Conservation (phyloP, 2,329 filamentous ascomycete species). For the Neofusicoccum umdonicola region DNA sequence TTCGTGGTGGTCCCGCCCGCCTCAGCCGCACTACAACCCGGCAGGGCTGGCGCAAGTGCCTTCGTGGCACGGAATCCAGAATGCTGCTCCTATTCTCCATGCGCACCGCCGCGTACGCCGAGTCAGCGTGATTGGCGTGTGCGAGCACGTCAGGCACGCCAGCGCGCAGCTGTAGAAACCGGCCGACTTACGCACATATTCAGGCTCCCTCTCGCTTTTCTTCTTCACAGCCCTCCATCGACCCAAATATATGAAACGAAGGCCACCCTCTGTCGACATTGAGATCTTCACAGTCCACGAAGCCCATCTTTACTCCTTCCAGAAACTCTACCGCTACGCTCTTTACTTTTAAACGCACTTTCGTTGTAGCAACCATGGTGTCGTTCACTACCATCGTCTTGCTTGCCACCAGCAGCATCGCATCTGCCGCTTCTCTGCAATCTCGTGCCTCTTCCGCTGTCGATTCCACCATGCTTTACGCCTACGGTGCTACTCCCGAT, state of each 20-base stretch:
- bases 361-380: background rate
- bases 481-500: slow-evolving; percentile 5
- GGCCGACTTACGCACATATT: background rate
- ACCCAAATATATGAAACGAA: slow-evolving; percentile 12
- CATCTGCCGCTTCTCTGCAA: slow-evolving; percentile 3
- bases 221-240: background rate
- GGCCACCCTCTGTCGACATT: slow-evolving; percentile 3
- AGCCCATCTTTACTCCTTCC: background rate
- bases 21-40: background rate
- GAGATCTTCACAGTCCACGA: background rate
- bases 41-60: background rate
- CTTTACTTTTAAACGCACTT: background rate
- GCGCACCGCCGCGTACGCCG: background rate
- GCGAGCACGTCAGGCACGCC: background rate
- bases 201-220: background rate
- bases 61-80: background rate
- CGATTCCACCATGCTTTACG: background rate
- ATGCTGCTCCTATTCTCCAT: background rate
- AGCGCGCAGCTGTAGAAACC: background rate
- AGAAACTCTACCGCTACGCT: background rate
- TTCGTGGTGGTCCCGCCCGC: background rate
- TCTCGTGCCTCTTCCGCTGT: background rate
- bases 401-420: slow-evolving; percentile 3
- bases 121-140: background rate
- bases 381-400: background rate